A percentile compares a stretch with the other conserved stretches of the same genome.
phyloP scores from a whole-genome alignment of 1,139 yeast genomes.

The Lodderomyces orthopsilosis region DNA sequence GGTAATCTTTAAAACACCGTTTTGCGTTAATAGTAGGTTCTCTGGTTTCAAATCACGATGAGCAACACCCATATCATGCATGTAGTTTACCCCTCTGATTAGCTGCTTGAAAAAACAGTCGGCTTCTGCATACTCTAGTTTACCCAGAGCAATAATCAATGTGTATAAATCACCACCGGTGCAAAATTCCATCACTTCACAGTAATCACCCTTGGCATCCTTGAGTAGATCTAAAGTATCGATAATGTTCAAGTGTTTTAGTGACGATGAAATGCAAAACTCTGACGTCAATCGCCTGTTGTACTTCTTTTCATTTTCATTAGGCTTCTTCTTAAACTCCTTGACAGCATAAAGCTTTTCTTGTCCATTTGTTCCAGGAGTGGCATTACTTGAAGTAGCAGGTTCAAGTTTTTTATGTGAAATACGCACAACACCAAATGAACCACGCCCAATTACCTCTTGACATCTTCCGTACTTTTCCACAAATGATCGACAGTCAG shows the following conservation, averaged over 20 bases:
- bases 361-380: not conserved
- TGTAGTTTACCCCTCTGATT: conserved; percentile 85
- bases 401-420: conserved; percentile 37
- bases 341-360: conserved; percentile 47
- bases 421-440: conserved; percentile 48
- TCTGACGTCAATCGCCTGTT: conserved; percentile 45
- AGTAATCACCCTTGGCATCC: conserved; percentile 89
- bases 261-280: conserved; percentile 48
- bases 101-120: conserved; percentile 95
- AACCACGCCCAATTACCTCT: conserved; percentile 48
- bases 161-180: conserved; percentile 94
- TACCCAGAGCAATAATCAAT: conserved; percentile 78
- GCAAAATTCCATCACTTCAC: conserved; percentile 96
- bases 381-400: not conserved
- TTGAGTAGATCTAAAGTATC: conserved; percentile 82
- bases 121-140: conserved; percentile 81
- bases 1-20: conserved; percentile 81
- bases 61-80: conserved; percentile 97
- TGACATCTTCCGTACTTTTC: conserved; percentile 51
- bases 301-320: conserved; percentile 45
- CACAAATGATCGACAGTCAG: conserved; percentile 42
- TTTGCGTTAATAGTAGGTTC: conserved; percentile 74
- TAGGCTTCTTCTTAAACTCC: conserved; percentile 42
- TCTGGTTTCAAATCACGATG: conserved; percentile 97
- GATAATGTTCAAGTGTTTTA: conserved; percentile 57